Base-by-base conservation (phyloP, 768 basidiomycete species). In the Mycena galericulata region DNA sequence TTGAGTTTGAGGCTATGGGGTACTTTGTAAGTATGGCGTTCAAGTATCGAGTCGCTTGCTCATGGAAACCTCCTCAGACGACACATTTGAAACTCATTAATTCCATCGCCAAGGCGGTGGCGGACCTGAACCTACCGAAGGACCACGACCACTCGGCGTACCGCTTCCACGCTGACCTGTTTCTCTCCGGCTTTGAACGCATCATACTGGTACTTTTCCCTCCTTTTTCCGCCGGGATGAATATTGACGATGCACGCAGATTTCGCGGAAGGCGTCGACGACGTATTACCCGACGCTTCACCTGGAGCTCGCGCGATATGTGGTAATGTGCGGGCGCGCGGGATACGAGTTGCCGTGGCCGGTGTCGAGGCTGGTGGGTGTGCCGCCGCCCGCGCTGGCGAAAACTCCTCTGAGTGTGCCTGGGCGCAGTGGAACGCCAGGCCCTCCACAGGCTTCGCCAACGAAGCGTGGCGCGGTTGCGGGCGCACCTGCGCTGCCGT, bases 1-100 rank as follows among this genome's bases (percentile, higher is more conserved):
- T 99, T 15, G 98, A 99, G 76, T 97, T 92, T 75, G 98, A 99
- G 81, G 97, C 97, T 5, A 97, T 98, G 90, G 87, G 88, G 18
- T 99, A 98, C 79, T 89, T 97, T 74, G 97, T 99, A 74, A 83
- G 46, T n/a, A 60, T 54, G 17, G 36, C 67, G 60, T 59, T 41
- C 30, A 26, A 50, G 46, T 57, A 22, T 34, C 12, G 26, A 36
- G 20, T 8, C 1, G 15, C 24, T 24, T 40, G 5, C 26, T 36
- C 18, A 22, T n/a, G n/a, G n/a, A 34, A 32, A 45, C 40, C 3
- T 4, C 41, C 47, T 22, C 70, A 99, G 97, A 96, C 95, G 2
- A 90, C 86, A 4, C 97, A 99, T 79, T 84, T 99, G 71, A 92
- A 87, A 72, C 87, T 99, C 50, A 79, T 99, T 73, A 99, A 98